Percentiles rank a stretch among this genome's conserved stretches.
These are phyloP conservation scores for Didymosphaeria variabile DNA, from an alignment of 2,329 filamentous ascomycete species.

Conservation along the genomic window DNA sequence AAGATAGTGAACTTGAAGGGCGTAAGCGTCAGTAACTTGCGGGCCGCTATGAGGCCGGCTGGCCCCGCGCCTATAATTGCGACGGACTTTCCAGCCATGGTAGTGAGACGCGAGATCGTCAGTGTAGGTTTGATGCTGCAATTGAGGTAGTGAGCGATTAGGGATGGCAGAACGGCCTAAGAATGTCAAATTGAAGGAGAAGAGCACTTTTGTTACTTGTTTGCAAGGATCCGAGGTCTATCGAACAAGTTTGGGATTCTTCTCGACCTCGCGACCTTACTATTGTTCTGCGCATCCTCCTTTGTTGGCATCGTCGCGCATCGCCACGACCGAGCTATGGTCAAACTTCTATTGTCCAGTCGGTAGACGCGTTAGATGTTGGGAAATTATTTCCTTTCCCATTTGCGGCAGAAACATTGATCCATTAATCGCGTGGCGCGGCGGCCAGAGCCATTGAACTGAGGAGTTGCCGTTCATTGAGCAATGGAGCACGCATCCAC, in stretches of 20 bases:
- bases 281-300: conserved; percentile 1
- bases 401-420: neutral
- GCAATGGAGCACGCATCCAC: too few relatives aligned
- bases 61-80: conserved; percentile 51
- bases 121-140: neutral
- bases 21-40: conserved; percentile 69
- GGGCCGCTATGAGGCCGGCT: conserved; percentile 55
- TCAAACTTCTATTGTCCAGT: neutral
- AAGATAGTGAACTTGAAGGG: conserved; percentile 74
- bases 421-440: neutral
- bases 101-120: neutral
- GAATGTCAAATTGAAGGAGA: neutral
- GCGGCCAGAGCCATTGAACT: neutral
- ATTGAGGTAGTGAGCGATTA: neutral
- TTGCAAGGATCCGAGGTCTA: too few relatives aligned
- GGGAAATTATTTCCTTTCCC: neutral
- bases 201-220: neutral
- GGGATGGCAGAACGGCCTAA: neutral
- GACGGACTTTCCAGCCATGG: conserved; percentile 30
- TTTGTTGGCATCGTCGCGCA: neutral
- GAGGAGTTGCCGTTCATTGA: neutral
- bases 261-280: neutral
- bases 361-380: neutral
- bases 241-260: neutral
- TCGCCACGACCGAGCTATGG: neutral